phyloP scores from a whole-genome alignment of 2,329 filamentous ascomycete genomes.

The Cylindrodendrum hubeiense region DNA sequence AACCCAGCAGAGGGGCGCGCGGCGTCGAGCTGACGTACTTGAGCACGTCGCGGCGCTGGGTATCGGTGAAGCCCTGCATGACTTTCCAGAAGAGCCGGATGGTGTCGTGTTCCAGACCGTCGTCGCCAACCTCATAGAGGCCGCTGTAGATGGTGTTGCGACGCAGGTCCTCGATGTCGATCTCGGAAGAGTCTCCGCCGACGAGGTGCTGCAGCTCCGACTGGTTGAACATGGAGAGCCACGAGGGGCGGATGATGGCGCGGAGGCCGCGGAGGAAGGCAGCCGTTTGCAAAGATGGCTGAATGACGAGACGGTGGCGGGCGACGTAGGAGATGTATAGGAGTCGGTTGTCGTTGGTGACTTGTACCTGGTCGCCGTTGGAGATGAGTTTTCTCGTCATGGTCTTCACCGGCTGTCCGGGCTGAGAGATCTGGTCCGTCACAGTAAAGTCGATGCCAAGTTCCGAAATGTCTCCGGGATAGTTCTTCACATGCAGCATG shows the following conservation, averaged over 20 bases:
- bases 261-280: conserved; percentile 90
- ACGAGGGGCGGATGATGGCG: conserved; percentile 88
- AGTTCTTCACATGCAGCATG: conserved; percentile 86
- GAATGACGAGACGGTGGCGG: conserved; percentile 84
- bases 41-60: conserved; percentile 85
- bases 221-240: conserved; percentile 99
- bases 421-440: conserved; percentile 72
- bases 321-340: conserved; percentile 96
- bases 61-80: conserved; percentile 80
- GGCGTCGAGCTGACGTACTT: conserved; percentile 98
- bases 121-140: conserved; percentile 89
- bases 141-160: conserved; percentile 89
- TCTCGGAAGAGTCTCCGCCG: conserved; percentile 86
- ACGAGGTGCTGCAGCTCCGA: conserved; percentile 93
- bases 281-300: conserved; percentile 84
- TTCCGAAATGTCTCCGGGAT: conserved; percentile 76
- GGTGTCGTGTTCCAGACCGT: conserved; percentile 86
- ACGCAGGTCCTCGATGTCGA: conserved; percentile 88
- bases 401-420: conserved; percentile 65
- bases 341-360: conserved; percentile 92
- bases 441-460: conserved; percentile 92
- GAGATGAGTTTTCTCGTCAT: conserved; percentile 82
- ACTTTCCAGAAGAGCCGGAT: conserved; percentile 93
- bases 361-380: conserved; percentile 79
- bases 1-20: conserved; percentile 88